Evolutionary conservation across 164 flowering plant species (phyloP).

Genomic region (Vitis cinerea): DNA sequence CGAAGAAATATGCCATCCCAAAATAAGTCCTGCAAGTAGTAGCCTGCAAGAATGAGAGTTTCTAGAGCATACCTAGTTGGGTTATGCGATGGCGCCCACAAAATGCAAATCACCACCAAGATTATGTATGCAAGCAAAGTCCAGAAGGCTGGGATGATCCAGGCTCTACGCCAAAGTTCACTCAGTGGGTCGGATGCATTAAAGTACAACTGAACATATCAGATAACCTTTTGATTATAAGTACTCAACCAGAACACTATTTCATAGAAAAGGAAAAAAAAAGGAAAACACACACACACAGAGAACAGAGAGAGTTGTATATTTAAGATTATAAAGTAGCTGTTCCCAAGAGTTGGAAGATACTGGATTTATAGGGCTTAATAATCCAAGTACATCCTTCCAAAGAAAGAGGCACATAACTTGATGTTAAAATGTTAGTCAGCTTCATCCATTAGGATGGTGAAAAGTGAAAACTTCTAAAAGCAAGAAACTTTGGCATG

Average conservation of each 20-base stretch:
- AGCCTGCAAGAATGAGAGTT: background rate
- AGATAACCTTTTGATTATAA: constrained; percentile 5
- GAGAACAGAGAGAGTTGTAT: too few relatives aligned
- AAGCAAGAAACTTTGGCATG: background rate
- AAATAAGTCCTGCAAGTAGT: background rate
- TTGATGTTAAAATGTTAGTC: background rate
- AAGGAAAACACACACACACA: too few relatives aligned
- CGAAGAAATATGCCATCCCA: background rate
- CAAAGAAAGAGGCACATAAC: background rate
- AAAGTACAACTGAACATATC: constrained; percentile 64
- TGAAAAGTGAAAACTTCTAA: constrained; percentile 1
- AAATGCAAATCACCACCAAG: constrained; percentile 64
- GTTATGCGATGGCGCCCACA: constrained; percentile 81
- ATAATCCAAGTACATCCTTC: background rate
- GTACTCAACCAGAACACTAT: background rate
- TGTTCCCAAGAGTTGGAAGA: background rate
- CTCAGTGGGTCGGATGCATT: constrained; percentile 82
- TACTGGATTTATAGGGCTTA: background rate
- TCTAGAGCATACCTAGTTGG: constrained; percentile 61
- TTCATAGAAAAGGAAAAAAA: background rate
- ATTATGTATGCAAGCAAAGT: constrained; percentile 58
- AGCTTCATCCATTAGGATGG: background rate
- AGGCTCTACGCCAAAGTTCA: constrained; percentile 76
- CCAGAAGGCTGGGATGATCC: constrained; percentile 94
- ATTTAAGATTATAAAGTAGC: background rate